A percentile compares a stretch with the other conserved stretches of the same genome.
Evolutionary conservation across 139 green algal genomes (phyloP).

Genomic region (Tetratostichococcus sp.): DNA sequence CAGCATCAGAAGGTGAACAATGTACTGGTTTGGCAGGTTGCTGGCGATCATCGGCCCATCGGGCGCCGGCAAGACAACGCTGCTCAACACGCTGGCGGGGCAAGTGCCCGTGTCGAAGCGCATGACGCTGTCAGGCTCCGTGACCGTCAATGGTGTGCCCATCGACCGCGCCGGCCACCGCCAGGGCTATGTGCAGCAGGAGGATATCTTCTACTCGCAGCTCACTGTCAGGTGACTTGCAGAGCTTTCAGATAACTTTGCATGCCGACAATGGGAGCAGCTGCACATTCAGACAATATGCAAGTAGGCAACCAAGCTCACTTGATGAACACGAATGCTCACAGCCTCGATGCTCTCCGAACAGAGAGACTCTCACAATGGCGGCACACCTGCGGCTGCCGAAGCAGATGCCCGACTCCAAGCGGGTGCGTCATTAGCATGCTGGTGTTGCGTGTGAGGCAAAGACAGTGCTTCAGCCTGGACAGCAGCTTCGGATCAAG

Average conservation of each 20-base stretch:
- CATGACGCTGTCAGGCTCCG: constrained; percentile 28
- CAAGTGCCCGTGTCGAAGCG: constrained; percentile 50
- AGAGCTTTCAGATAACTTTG: no score
- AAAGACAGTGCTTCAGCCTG: no score
- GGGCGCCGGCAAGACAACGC: constrained; percentile 69
- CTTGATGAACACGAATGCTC: neutral
- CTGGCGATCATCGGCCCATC: constrained; percentile 49
- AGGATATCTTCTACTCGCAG: constrained; percentile 90
- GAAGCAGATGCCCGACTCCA: constrained; percentile 11
- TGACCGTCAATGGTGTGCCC: constrained; percentile 43
- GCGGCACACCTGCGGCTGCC: constrained; percentile 66
- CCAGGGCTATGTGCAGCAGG: constrained; percentile 85
- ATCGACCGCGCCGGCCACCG: neutral
- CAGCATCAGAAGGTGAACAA: constrained; percentile 10
- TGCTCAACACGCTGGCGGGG: constrained; percentile 68
- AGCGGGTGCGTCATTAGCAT: neutral
- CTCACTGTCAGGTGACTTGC: constrained; percentile 48
- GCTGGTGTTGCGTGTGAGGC: no score
- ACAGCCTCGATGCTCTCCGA: neutral
- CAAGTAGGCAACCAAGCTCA: no score
- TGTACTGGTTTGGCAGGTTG: constrained; percentile 8
- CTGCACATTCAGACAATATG: no score
- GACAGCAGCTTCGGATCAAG: no score
- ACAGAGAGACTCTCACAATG: constrained; percentile 74
- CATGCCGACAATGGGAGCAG: no score